These are phyloP conservation scores for Pichia eremophila DNA, from an alignment of 805 yeast species.

Conservation along the genomic window DNA sequence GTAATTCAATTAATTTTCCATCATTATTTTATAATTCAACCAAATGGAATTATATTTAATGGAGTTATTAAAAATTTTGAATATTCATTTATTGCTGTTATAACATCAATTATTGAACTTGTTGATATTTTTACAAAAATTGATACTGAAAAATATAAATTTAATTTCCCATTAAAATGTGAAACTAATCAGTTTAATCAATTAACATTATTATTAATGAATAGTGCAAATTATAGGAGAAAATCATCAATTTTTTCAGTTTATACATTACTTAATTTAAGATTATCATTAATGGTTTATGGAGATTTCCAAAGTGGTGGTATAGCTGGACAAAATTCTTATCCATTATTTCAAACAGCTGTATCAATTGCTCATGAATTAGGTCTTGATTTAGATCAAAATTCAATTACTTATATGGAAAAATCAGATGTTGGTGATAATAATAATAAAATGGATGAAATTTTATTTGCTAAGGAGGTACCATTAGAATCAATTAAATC, in stretches of 20 bases:
- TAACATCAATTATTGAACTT: conserved; percentile 8
- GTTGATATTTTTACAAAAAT: conserved; percentile 5
- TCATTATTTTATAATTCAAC: conserved; percentile 4
- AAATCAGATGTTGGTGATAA: not conserved
- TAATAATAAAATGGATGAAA: not conserved
- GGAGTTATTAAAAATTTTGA: conserved; percentile 5
- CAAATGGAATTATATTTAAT: conserved; percentile 1
- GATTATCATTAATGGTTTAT: conserved; percentile 8
- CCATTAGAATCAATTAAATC: conserved; percentile 1
- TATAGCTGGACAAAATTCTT: conserved; percentile 4
- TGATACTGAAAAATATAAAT: not conserved
- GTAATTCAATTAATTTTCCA: conserved; percentile 5
- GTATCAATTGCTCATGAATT: conserved; percentile 5
- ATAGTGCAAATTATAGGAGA: conserved; percentile 7
- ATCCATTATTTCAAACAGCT: conserved; percentile 9
- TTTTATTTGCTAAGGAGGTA: conserved; percentile 6
- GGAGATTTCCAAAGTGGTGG: conserved; percentile 10
- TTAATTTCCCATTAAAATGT: not conserved
- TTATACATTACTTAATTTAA: conserved; percentile 5
- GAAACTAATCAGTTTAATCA: conserved; percentile 3
- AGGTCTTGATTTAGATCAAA: conserved; percentile 7
- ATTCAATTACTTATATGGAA: conserved; percentile 3
- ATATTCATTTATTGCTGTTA: conserved; percentile 9
- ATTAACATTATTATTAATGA: conserved; percentile 5
- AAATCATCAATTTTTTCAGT: conserved; percentile 5